Evolutionary conservation across 768 basidiomycete species (phyloP).

Genomic region (Pholiota molesta): DNA sequence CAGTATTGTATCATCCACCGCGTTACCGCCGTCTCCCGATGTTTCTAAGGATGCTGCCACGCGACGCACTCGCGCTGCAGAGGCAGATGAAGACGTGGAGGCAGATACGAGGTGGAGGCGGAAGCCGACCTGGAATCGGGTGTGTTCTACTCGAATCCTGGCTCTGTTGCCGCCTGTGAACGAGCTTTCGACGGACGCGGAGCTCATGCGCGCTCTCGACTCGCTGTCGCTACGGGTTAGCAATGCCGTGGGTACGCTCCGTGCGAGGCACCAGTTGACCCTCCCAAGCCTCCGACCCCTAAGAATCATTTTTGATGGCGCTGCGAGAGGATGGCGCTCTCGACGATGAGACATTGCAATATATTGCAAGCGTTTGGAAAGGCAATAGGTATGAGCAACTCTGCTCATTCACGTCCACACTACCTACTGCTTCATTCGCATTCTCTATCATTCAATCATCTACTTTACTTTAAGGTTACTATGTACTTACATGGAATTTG

Average conservation of each 20-base stretch:
- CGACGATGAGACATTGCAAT: not conserved
- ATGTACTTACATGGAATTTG: not conserved
- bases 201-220: conserved; percentile 73
- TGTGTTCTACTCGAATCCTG: conserved; percentile 59
- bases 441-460: not conserved
- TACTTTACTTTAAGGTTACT: not conserved
- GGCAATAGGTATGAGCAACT: not conserved
- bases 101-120: conserved; percentile 29
- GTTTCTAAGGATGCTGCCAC: not conserved
- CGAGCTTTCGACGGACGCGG: conserved; percentile 70
- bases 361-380: conserved; percentile 2
- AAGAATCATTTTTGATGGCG: not conserved
- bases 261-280: not conserved
- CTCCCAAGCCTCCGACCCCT: not conserved
- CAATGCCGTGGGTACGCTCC: conserved; percentile 1
- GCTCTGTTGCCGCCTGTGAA: conserved; percentile 69
- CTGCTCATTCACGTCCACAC: not conserved
- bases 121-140: conserved; percentile 28
- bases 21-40: not conserved
- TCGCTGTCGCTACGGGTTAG: not conserved
- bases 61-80: conserved; percentile 23
- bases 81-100: conserved; percentile 47
- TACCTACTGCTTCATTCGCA: not conserved
- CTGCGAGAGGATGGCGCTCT: conserved; percentile 3
- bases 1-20: conserved; percentile 29